A percentile compares a stretch with the other conserved stretches of the same genome.
These are phyloP conservation scores for Serendipita sp. DNA, from an alignment of 768 basidiomycete genomes.

Conservation along the genomic window DNA sequence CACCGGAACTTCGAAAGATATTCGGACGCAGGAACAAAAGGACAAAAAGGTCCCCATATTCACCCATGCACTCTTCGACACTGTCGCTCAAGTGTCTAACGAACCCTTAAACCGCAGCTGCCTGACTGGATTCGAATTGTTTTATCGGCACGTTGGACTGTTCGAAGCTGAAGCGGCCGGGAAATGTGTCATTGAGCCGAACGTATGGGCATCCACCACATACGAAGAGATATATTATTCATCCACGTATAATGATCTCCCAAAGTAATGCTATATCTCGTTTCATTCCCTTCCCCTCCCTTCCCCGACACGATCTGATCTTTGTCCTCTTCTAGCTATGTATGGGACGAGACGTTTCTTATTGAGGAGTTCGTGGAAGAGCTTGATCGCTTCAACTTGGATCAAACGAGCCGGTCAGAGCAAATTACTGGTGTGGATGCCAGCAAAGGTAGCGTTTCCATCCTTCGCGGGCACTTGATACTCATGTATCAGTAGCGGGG, in stretches of 20 bases:
- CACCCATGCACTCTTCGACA: conserved; percentile 8
- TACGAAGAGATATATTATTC: not conserved
- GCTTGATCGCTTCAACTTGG: conserved; percentile 4
- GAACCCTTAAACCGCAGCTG: conserved; percentile 9
- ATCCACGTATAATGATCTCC: conserved; percentile 8
- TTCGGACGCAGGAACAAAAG: not conserved
- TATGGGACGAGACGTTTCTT: conserved; percentile 7
- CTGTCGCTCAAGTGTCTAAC: not conserved
- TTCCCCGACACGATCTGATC: conserved; percentile 2
- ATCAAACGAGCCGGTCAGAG: not conserved
- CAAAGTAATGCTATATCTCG: not conserved
- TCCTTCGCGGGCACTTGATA: too few species aligned
- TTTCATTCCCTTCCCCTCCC: not conserved
- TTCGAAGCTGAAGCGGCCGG: conserved; percentile 8
- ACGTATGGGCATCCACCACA: not conserved
- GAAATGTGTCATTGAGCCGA: not conserved
- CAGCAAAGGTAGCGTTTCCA: too few species aligned
- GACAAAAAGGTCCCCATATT: not conserved
- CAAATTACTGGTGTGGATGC: too few species aligned
- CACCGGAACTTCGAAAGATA: not conserved
- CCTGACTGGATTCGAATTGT: conserved; percentile 8
- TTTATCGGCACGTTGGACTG: conserved; percentile 11
- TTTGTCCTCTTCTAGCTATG: not conserved
- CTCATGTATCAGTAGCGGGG: not conserved
- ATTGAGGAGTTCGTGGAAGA: conserved; percentile 3